Evolutionary conservation across 805 yeast genomes (phyloP), one percentile per base, ranked within the genome.

Genomic region (Debaryomyces castellii): DNA sequence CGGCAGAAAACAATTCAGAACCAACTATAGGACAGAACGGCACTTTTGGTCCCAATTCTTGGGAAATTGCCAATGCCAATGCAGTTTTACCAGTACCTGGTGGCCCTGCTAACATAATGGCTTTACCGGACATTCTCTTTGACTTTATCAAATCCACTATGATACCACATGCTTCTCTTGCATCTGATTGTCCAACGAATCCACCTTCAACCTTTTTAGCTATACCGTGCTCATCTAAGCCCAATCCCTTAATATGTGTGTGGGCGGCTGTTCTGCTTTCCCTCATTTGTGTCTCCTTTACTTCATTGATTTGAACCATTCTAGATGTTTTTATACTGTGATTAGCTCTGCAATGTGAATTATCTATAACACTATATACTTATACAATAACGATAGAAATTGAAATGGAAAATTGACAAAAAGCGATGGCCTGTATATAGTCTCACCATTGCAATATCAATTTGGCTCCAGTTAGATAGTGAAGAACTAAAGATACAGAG

Each of bases 21-120:
- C 97, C 99, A 20, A 95, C 97, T 58, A 94, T 84, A 3, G 98
- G 98, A 60, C 97, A 91, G 64, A 94, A 94, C 39, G 99, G 99
- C 44, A 94, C 98, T 62, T 92, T 90, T 33, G 96, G 94, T 4
- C 99, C 99, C 57, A 94, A 76, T 64, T 89, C 97, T 64, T 94
- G 98, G 3, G 97, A 89, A 46, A 94, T 83, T 1, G 97, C 99
- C 58, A 94, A 76, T 0, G 98, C 98, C 58, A 94, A 77, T 1
- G 99, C 99, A 2, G 99, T 94, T 65, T 94, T 94, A 62, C 99
- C 99, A 5, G 98, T 92, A 0, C 98, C 97, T 8, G 99, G 98
- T 5, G 96, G 96, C 43, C 99, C 99, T 0, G 99, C 98, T 44
- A 94, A 76, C 49, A 94, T 69, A 42, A 94, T 83, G n/a, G 97